These are phyloP conservation scores for Cucurbita argyrosperma DNA, from an alignment of 306 rosid genomes.

Conservation along the genomic window DNA sequence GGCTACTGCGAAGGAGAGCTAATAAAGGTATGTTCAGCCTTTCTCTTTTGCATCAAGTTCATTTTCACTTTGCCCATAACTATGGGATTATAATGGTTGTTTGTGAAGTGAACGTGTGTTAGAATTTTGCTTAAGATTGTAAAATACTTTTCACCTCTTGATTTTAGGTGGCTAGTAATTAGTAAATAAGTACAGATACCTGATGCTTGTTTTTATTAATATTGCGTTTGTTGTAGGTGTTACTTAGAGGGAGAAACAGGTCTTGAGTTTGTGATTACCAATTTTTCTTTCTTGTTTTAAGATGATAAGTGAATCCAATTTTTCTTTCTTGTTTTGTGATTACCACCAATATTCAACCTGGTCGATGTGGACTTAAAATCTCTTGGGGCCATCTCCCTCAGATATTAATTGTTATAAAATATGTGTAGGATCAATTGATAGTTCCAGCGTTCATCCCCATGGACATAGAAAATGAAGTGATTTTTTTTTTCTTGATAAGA, in stretches of 20 bases:
- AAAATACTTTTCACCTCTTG: not conserved
- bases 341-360: not conserved
- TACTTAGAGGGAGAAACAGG: not conserved
- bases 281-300: not conserved
- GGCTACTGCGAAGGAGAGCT: constrained; percentile 79
- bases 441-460: not conserved
- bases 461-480: not conserved
- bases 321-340: not conserved
- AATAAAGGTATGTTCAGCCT: constrained; percentile 37
- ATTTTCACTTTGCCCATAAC: not conserved
- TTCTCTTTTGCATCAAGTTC: not conserved
- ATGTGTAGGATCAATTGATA: not conserved
- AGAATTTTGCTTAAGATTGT: not conserved
- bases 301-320: not conserved
- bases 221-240: not conserved
- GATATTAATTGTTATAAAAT: not conserved
- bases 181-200: not conserved
- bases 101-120: not conserved
- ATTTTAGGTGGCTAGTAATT: not conserved
- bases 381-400: not conserved
- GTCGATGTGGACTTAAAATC: not conserved
- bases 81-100: not conserved
- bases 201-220: not conserved
- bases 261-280: not conserved
- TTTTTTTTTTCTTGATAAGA: too few relatives aligned